Conservation (phyloP, 495 filamentous ascomycete species). For the Penicillium arizonense region DNA sequence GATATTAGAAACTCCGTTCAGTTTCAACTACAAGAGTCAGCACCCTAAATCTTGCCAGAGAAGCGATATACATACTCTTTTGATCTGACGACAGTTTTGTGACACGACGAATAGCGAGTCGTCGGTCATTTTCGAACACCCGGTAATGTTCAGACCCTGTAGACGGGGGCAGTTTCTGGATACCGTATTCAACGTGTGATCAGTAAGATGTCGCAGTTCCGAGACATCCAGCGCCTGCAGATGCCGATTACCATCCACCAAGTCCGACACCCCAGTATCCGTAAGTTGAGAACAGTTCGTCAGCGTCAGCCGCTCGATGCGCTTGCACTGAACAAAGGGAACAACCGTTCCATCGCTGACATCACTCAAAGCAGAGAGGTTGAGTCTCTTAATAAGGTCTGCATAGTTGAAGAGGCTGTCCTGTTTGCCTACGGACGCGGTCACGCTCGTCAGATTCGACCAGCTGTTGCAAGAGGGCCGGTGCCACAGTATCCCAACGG, state of each 20-base stretch:
- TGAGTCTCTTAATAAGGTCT: conserved; percentile 85
- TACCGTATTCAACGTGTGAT: conserved; percentile 75
- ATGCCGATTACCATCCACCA: conserved; percentile 76
- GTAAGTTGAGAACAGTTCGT: conserved; percentile 86
- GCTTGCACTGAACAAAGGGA: conserved; percentile 79
- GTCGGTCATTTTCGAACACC: conserved; percentile 80
- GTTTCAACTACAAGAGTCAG: conserved; percentile 66
- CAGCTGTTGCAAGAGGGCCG: conserved; percentile 86
- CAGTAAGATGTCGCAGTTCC: conserved; percentile 73
- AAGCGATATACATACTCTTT: conserved; percentile 60
- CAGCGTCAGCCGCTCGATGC: conserved; percentile 89
- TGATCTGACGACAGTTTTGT: conserved; percentile 78
- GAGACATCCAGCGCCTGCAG: conserved; percentile 92
- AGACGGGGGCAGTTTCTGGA: conserved; percentile 77
- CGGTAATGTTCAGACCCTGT: conserved; percentile 91
- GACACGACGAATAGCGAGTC: conserved; percentile 81
- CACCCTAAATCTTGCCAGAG: not conserved
- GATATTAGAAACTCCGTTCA: conserved; percentile 82
- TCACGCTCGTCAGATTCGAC: conserved; percentile 73
- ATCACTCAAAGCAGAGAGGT: conserved; percentile 72
- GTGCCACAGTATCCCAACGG: conserved; percentile 93
- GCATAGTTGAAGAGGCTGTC: conserved; percentile 80
- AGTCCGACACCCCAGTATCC: conserved; percentile 74
- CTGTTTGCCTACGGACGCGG: conserved; percentile 64
- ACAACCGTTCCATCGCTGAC: conserved; percentile 89